Conservation (phyloP, 2,329 filamentous ascomycete genomes). For the Fusarium heterosporum region DNA sequence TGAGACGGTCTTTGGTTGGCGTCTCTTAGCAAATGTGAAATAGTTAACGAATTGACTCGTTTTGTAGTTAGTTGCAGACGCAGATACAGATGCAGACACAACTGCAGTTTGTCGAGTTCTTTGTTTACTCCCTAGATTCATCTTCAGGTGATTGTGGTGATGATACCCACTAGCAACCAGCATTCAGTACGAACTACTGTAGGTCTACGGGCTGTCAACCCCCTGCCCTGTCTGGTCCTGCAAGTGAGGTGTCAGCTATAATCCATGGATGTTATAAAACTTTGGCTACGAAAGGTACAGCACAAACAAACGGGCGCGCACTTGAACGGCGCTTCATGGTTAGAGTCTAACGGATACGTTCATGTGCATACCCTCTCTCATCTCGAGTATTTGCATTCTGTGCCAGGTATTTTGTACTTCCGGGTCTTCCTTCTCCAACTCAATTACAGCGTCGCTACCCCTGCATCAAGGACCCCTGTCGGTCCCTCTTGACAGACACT, state of each 20-base stretch:
- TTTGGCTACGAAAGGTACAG: conserved; percentile 4
- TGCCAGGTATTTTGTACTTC: conserved; percentile 25
- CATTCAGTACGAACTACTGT: background rate
- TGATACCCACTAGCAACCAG: conserved; percentile 14
- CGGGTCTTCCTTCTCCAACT: conserved; percentile 31
- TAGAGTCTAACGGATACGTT: conserved; percentile 16
- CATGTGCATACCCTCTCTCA: conserved; percentile 29
- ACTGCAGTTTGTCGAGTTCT: conserved; percentile 4
- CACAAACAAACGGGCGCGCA: conserved; percentile 24
- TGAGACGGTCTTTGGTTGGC: conserved; percentile 8
- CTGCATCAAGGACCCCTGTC: conserved; percentile 44
- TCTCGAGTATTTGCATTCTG: conserved; percentile 13
- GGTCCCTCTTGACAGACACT: conserved; percentile 28
- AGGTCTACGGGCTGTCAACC: background rate
- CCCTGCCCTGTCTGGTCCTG: background rate
- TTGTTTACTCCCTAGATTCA: conserved; percentile 26
- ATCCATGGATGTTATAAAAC: background rate
- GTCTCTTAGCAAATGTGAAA: conserved; percentile 6
- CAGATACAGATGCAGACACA: background rate
- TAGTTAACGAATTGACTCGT: background rate
- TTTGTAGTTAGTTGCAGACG: background rate
- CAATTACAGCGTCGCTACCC: conserved; percentile 29
- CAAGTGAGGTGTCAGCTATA: background rate
- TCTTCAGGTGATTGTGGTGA: conserved; percentile 41
- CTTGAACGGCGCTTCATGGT: conserved; percentile 17